Percentiles rank a stretch among this genome's conserved stretches.
phyloP scores from a whole-genome alignment of 345 rosid genomes.

The Euclidium syriacum region DNA sequence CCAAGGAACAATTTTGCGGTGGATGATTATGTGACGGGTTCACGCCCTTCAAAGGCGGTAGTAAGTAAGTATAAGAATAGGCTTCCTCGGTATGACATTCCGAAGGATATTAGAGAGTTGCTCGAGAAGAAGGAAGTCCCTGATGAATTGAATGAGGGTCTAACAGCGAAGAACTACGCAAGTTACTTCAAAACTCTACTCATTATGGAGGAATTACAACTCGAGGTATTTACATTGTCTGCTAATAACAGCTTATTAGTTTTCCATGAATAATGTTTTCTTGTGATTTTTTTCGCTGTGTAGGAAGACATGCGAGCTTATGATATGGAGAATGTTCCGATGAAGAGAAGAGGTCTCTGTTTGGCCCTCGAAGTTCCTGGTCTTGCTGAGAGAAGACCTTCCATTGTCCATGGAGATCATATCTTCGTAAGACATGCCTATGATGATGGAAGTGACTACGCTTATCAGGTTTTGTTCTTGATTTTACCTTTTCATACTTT shows the following conservation, averaged over 20 bases:
- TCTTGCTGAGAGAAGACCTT: slow-evolving; percentile 91
- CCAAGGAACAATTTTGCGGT: slow-evolving; percentile 52
- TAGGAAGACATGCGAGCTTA: slow-evolving; percentile 79
- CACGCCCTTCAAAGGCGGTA: slow-evolving; percentile 42
- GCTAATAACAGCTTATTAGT: not conserved
- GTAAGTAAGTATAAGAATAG: slow-evolving; percentile 27
- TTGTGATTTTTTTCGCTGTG: slow-evolving; percentile 9
- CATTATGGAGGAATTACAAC: slow-evolving; percentile 77
- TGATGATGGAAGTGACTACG: slow-evolving; percentile 24
- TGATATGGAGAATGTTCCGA: slow-evolving; percentile 59
- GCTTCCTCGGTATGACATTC: slow-evolving; percentile 66
- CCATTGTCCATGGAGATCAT: slow-evolving; percentile 73
- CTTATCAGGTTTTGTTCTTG: slow-evolving; percentile 46
- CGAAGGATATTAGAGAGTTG: slow-evolving; percentile 53
- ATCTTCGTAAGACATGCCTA: slow-evolving; percentile 48
- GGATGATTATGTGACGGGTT: slow-evolving; percentile 33
- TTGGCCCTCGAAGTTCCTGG: slow-evolving; percentile 75
- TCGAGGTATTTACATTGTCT: slow-evolving; percentile 50
- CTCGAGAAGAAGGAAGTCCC: slow-evolving; percentile 58
- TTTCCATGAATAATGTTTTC: slow-evolving; percentile 3
- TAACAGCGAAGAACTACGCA: slow-evolving; percentile 46
- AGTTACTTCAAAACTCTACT: slow-evolving; percentile 55
- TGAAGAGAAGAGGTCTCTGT: slow-evolving; percentile 51
- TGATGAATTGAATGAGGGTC: slow-evolving; percentile 38
- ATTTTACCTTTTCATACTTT: not conserved